A percentile compares a stretch with the other conserved stretches of the same genome.
Conservation (phyloP, 1,284 basidiomycete species). For the Fomitopsis palustris region DNA sequence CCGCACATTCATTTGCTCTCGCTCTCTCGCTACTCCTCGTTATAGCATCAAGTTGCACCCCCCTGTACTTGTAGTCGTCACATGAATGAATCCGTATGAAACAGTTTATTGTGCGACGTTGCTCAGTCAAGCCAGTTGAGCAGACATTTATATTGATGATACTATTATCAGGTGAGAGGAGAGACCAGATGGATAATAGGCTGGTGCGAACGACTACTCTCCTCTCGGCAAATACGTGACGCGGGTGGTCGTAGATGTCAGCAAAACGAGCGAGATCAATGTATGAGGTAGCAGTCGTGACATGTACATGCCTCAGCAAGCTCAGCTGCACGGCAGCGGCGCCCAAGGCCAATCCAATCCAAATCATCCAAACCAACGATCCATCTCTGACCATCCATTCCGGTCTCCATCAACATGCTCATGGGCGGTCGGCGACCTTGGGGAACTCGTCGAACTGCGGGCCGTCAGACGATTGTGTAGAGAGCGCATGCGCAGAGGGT, state of each 20-base stretch:
- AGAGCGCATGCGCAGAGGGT: not conserved
- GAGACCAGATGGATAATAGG: no score
- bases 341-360: not conserved
- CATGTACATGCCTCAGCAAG: not conserved
- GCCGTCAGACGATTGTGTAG: not conserved
- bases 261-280: not conserved
- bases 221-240: no score
- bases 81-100: no score
- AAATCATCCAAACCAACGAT: not conserved
- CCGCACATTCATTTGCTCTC: not conserved
- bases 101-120: no score
- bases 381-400: no score
- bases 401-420: not conserved
- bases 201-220: no score
- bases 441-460: not conserved
- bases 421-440: not conserved
- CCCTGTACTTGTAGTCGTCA: no score
- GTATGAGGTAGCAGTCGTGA: not conserved
- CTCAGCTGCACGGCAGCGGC: not conserved
- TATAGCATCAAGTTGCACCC: no score
- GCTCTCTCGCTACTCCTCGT: no score
- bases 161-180: no score
- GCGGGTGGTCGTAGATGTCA: not conserved
- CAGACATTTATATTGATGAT: no score
- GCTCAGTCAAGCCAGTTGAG: no score